phyloP scores from a whole-genome alignment of 192 early-diverging fungal genomes.

The Coemansia sp. region DNA sequence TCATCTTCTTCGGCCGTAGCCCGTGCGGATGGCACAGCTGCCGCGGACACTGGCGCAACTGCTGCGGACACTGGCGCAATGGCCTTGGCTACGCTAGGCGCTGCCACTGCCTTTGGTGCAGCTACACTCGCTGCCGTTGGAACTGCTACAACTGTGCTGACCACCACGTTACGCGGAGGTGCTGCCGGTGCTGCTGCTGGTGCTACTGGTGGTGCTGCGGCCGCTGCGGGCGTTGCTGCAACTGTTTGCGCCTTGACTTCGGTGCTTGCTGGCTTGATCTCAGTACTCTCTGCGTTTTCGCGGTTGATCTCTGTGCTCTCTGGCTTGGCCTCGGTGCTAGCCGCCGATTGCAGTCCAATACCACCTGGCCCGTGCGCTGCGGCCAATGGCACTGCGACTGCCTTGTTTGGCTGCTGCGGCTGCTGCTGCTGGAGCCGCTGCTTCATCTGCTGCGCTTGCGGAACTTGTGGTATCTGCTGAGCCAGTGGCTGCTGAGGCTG shows the following conservation, averaged over 20 bases:
- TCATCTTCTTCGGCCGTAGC: constrained; percentile 2
- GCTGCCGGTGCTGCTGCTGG: neutral
- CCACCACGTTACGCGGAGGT: constrained; percentile 9
- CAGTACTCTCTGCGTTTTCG: neutral
- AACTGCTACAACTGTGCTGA: constrained; percentile 27
- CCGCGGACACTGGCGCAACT: neutral
- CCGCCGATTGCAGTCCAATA: neutral
- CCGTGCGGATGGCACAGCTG: neutral
- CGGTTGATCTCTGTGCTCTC: neutral
- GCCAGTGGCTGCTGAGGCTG: constrained; percentile 5
- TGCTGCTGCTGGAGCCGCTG: constrained; percentile 8
- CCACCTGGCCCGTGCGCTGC: constrained; percentile 10
- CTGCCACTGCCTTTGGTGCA: neutral
- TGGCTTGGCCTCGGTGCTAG: neutral
- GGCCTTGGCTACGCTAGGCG: neutral
- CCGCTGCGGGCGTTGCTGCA: too few relatives aligned
- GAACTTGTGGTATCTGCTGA: neutral
- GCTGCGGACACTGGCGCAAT: neutral
- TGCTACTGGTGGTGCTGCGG: too few relatives aligned
- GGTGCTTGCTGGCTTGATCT: neutral
- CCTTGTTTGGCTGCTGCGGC: neutral
- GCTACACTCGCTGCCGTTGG: constrained; percentile 14
- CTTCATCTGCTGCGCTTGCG: neutral
- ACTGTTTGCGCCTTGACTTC: neutral
- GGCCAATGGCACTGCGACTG: constrained; percentile 16